These are phyloP conservation scores for Tephrocybe rancida DNA, from an alignment of 768 basidiomycete genomes.

Conservation along the genomic window DNA sequence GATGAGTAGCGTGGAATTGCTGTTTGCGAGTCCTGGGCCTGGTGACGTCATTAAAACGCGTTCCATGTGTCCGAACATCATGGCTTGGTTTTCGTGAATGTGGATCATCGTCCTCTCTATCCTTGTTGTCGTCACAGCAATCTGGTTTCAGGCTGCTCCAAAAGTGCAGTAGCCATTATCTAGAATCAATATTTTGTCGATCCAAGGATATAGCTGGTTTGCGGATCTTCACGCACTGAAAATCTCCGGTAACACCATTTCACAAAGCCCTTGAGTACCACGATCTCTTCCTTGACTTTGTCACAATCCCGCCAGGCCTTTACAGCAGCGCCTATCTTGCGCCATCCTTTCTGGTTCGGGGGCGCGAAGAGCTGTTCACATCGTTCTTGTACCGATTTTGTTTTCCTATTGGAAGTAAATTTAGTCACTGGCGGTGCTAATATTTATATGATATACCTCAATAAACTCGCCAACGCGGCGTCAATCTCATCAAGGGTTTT, in stretches of 20 bases:
- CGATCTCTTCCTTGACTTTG: slow-evolving; percentile 7
- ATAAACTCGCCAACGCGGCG: slow-evolving; percentile 1
- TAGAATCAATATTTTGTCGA: neutral
- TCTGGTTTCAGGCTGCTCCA: slow-evolving; percentile 10
- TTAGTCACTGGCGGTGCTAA: neutral
- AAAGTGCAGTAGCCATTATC: slow-evolving; percentile 14
- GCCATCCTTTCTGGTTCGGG: slow-evolving; percentile 2
- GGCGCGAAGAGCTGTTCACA: neutral
- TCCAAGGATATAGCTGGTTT: neutral
- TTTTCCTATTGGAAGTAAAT: neutral
- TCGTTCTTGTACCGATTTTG: neutral
- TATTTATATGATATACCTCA: neutral
- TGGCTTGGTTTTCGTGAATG: slow-evolving; percentile 9
- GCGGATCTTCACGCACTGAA: slow-evolving; percentile 7
- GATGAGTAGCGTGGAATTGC: neutral
- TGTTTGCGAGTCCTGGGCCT: neutral
- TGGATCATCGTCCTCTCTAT: neutral
- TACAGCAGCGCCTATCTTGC: slow-evolving; percentile 7
- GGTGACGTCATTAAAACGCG: slow-evolving; percentile 6
- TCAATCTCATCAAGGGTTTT: slow-evolving; percentile 7
- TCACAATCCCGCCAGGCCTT: slow-evolving; percentile 10
- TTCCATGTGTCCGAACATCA: slow-evolving; percentile 11
- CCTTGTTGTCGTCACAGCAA: slow-evolving; percentile 1
- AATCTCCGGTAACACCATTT: slow-evolving; percentile 16
- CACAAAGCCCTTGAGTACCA: slow-evolving; percentile 9